Conservation (phyloP, 306 rosid genomes). For the Prunus padus region DNA sequence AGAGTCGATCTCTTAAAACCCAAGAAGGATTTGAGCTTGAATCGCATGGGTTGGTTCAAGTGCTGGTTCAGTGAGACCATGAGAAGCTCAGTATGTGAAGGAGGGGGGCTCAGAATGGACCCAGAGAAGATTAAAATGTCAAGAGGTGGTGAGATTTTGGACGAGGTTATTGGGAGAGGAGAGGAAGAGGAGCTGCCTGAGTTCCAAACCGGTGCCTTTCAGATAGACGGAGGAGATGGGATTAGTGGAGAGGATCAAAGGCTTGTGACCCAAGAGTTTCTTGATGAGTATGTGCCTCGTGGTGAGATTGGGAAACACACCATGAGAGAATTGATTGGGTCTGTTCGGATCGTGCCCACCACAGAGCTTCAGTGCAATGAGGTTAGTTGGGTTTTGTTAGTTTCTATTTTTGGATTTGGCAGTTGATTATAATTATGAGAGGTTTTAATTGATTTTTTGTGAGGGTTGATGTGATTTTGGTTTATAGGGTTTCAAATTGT, state of each 20-base stretch:
- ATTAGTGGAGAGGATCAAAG: constrained; percentile 14
- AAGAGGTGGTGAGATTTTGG: constrained; percentile 64
- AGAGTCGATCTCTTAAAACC: constrained; percentile 36
- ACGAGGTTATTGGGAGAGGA: constrained; percentile 61
- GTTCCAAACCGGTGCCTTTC: constrained; percentile 62
- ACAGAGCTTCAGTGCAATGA: constrained; percentile 58
- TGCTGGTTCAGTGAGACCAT: constrained; percentile 69
- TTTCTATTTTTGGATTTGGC: constrained; percentile 5
- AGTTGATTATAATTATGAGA: background rate
- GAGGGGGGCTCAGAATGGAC: constrained; percentile 60
- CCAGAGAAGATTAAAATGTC: constrained; percentile 64
- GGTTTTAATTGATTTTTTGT: background rate
- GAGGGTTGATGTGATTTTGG: background rate
- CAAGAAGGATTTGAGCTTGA: background rate
- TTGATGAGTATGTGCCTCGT: constrained; percentile 50
- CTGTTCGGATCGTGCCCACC: constrained; percentile 47
- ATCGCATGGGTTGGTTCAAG: constrained; percentile 61
- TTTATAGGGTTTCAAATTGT: background rate
- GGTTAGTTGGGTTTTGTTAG: constrained; percentile 41
- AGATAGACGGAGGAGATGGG: constrained; percentile 62
- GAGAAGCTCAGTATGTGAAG: constrained; percentile 77
- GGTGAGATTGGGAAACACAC: constrained; percentile 63
- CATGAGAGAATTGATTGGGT: constrained; percentile 62
- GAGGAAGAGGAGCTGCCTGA: constrained; percentile 78
- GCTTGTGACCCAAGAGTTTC: constrained; percentile 36